phyloP scores from a whole-genome alignment of 768 basidiomycete species.

The Terana coerulea region DNA sequence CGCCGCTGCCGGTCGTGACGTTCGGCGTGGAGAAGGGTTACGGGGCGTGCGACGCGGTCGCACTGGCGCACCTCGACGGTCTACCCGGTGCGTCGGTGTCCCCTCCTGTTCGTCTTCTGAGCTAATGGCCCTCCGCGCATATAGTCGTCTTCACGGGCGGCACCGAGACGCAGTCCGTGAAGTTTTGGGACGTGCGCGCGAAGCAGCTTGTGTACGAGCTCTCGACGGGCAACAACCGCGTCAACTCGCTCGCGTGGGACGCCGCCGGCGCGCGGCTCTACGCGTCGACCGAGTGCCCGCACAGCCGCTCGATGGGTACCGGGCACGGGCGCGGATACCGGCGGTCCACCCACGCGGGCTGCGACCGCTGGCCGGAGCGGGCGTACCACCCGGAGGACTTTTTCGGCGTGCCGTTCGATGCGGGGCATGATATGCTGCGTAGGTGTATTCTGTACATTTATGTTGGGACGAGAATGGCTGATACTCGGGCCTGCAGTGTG shows the following conservation, averaged over 20 bases:
- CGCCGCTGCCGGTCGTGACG: conserved; percentile 33
- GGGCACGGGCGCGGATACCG: background rate
- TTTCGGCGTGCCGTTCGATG: background rate
- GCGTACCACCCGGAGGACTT: background rate
- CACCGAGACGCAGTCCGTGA: conserved; percentile 28
- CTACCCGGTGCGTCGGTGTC: background rate
- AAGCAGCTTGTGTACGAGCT: conserved; percentile 36
- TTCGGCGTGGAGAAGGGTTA: conserved; percentile 22
- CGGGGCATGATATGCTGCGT: background rate
- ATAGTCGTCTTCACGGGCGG: conserved; percentile 29
- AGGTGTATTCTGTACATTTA: background rate
- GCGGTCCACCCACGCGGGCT: background rate
- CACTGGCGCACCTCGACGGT: conserved; percentile 6
- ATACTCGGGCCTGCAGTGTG: background rate
- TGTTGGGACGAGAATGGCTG: background rate
- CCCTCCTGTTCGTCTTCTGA: background rate
- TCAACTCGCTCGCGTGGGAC: conserved; percentile 33
- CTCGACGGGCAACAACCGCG: conserved; percentile 41
- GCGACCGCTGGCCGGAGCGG: background rate
- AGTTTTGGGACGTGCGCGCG: conserved; percentile 41
- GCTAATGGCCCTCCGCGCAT: background rate
- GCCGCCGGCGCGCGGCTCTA: background rate
- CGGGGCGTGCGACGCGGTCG: conserved; percentile 13
- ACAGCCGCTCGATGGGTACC: background rate
- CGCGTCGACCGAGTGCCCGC: background rate